Base-by-base conservation (phyloP, 176 grass and related monocot species). In the Cenchrus americanus region DNA sequence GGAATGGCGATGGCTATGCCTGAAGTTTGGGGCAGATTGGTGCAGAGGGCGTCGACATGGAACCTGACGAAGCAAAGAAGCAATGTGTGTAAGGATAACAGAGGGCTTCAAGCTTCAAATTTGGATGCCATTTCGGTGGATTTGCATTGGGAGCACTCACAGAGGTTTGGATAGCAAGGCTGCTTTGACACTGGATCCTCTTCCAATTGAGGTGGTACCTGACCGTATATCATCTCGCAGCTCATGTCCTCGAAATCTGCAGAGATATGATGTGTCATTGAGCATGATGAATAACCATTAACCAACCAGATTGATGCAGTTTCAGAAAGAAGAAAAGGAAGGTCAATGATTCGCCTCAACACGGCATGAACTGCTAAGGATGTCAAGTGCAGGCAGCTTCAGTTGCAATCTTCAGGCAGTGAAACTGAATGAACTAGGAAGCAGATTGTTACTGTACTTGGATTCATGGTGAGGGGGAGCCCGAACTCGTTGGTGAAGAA, bases 191-290 rank as follows among this genome's bases (percentile, higher is more conserved):
- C 91, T 5, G 91, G 88, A 75, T 98, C 96, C 76, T 95, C 93
- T 90, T 98, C 87, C 34, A 95, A 66, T 8, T 89, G 91, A 23
- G 96, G 93, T 50, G 96, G 96, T 5, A 86, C 85, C 82, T 93
- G 93, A 21, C 93, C 96, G 42, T 95, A 98, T 69, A 98, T 85
- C 96, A 98, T 95, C 76, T 95, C 96, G 48, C 96, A 95, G 61
- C 96, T 98, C 93, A 98, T 95, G 83, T 98, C 96, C 82, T 98
- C 91, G 40, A 98, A 98, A 86, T 98, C 96, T 95, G 89, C 61
- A 61, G 7, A 69, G 21, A 49, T 49, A 49, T 13, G 47, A 11
- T 12, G 47, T 12, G 47, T 49, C 46, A 47, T 1, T 47, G 8
- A 47, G 11, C 47, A 49, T 8, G 43, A 10, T 8, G 19, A n/a